Conservation (phyloP, 1,139 yeast genomes). For the Tardiomyces depauwii region DNA sequence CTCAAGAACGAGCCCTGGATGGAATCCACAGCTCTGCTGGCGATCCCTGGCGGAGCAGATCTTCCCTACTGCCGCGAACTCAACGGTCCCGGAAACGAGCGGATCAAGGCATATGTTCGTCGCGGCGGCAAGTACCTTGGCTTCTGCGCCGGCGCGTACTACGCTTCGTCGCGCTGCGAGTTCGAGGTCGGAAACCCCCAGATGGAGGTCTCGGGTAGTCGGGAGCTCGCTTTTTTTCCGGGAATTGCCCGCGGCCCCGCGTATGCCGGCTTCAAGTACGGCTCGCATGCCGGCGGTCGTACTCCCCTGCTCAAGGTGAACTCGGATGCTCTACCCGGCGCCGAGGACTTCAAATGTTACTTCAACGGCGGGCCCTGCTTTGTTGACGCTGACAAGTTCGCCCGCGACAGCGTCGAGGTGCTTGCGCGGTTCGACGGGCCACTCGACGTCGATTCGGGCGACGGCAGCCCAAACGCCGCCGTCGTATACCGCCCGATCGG, state of each 20-base stretch:
- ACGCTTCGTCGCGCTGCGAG: constrained; percentile 63
- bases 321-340: constrained; percentile 11
- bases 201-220: constrained; percentile 73
- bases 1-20: constrained; percentile 82
- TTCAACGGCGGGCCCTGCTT: constrained; percentile 89
- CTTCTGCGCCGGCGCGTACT: constrained; percentile 96
- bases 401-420: constrained; percentile 45
- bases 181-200: constrained; percentile 63
- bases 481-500: constrained; percentile 60
- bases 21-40: constrained; percentile 63
- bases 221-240: constrained; percentile 74
- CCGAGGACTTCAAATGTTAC: constrained; percentile 26
- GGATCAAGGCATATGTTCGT: constrained; percentile 53
- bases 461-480: constrained; percentile 39
- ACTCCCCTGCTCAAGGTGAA: constrained; percentile 41
- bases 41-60: constrained; percentile 96
- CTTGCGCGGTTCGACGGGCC: constrained; percentile 52
- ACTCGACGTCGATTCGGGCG: constrained; percentile 34
- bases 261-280: constrained; percentile 67
- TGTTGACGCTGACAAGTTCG: constrained; percentile 52
- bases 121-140: constrained; percentile 80
- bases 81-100: constrained; percentile 55
- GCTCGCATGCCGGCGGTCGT: constrained; percentile 62
- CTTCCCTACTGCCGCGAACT: constrained; percentile 65
- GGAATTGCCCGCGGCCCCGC: constrained; percentile 80